phyloP scores from a whole-genome alignment of 2,329 filamentous ascomycete genomes.

The Capronia americana region DNA sequence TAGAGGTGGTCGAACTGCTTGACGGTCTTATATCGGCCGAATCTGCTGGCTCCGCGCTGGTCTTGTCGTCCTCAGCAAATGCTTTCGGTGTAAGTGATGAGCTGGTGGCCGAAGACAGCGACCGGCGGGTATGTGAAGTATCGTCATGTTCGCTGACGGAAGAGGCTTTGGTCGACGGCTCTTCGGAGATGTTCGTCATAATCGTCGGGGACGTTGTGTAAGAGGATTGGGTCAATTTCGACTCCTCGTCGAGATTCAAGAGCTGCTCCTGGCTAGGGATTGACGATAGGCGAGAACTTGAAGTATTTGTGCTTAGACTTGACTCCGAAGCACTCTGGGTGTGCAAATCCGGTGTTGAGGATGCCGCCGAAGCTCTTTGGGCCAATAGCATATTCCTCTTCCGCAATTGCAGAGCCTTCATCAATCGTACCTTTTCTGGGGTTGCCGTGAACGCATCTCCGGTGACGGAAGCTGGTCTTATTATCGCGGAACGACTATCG shows the following conservation, averaged over 20 bases:
- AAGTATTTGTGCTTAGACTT: slow-evolving; percentile 18
- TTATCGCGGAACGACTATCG: slow-evolving; percentile 30
- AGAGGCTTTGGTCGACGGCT: slow-evolving; percentile 45
- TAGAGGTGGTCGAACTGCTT: background rate
- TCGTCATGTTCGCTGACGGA: slow-evolving; percentile 43
- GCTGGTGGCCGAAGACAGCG: slow-evolving; percentile 38
- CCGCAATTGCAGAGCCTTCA: slow-evolving; percentile 91
- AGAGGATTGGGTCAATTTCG: slow-evolving; percentile 43
- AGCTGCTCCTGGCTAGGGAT: slow-evolving; percentile 32
- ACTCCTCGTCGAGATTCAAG: slow-evolving; percentile 33
- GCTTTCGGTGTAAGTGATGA: slow-evolving; percentile 38
- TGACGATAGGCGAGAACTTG: slow-evolving; percentile 23
- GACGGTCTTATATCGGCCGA: slow-evolving; percentile 4
- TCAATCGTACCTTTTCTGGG: slow-evolving; percentile 86
- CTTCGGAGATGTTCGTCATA: slow-evolving; percentile 38
- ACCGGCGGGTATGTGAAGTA: slow-evolving; percentile 28
- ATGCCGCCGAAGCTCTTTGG: slow-evolving; percentile 35
- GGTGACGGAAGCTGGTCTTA: slow-evolving; percentile 31
- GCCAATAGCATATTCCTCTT: slow-evolving; percentile 72
- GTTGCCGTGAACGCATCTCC: slow-evolving; percentile 59
- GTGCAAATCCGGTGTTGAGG: slow-evolving; percentile 15
- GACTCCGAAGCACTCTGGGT: slow-evolving; percentile 27
- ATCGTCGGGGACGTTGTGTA: slow-evolving; percentile 41
- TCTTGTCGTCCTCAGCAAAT: slow-evolving; percentile 26
- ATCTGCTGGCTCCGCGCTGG: background rate